A percentile compares a stretch with the other conserved stretches of the same genome.
phyloP scores from a whole-genome alignment of 805 yeast genomes.

The Saccharomycopsis fodiens region DNA sequence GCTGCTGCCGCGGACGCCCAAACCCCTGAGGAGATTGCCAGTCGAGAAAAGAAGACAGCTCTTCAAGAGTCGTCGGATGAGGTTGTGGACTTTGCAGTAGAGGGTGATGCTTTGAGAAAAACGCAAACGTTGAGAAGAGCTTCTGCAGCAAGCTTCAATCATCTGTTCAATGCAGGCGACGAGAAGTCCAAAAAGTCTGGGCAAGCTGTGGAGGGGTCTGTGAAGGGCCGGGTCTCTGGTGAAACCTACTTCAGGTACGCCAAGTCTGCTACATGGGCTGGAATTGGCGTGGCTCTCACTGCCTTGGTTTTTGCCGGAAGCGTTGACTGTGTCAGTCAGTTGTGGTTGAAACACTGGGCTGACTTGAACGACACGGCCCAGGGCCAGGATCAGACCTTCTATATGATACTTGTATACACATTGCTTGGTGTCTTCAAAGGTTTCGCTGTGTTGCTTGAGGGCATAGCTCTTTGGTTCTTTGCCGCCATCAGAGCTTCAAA shows the following conservation, averaged over 20 bases:
- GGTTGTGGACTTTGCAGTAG: slow-evolving; percentile 14
- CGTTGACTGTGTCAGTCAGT: slow-evolving; percentile 38
- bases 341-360: slow-evolving; percentile 68
- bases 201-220: slow-evolving; percentile 45
- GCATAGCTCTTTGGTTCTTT: slow-evolving; percentile 41
- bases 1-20: slow-evolving; percentile 22
- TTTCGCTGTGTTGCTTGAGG: slow-evolving; percentile 37
- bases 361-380: slow-evolving; percentile 39
- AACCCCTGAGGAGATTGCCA: slow-evolving; percentile 11
- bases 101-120: slow-evolving; percentile 6
- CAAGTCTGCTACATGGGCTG: slow-evolving; percentile 48
- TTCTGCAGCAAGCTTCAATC: slow-evolving; percentile 52
- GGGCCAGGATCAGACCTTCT: slow-evolving; percentile 24
- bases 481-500: slow-evolving; percentile 52
- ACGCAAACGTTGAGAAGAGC: slow-evolving; percentile 44
- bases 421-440: slow-evolving; percentile 47
- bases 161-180: slow-evolving; percentile 23
- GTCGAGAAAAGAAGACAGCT: too few species aligned
- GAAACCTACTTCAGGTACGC: slow-evolving; percentile 47
- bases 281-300: slow-evolving; percentile 35
- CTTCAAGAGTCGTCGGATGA: slow-evolving; percentile 14
- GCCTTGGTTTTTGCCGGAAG: slow-evolving; percentile 31
- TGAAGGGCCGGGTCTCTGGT: slow-evolving; percentile 51
- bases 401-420: slow-evolving; percentile 46
- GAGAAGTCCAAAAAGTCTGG: slow-evolving; percentile 30